phyloP scores from a whole-genome alignment of 164 flowering plant genomes.

The Aristolochia californica region DNA sequence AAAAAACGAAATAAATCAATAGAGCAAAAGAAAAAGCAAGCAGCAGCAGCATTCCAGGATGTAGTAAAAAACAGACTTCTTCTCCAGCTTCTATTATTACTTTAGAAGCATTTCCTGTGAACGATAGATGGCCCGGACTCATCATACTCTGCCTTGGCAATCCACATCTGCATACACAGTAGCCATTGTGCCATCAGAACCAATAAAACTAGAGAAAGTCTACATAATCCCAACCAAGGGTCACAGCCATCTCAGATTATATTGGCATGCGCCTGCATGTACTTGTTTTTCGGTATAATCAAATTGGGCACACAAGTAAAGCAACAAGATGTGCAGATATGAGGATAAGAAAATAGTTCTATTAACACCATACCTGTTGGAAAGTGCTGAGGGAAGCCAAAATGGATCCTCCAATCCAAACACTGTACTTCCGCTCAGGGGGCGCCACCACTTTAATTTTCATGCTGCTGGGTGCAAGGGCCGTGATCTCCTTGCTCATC shows the following conservation, averaged over 20 bases:
- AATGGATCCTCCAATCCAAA: constrained; percentile 83
- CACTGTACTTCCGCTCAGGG: constrained; percentile 81
- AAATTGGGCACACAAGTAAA: no score
- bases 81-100: neutral
- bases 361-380: constrained; percentile 43
- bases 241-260: no score
- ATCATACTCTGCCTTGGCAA: constrained; percentile 28
- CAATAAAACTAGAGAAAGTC: no score
- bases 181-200: no score
- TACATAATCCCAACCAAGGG: no score
- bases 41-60: constrained; percentile 4
- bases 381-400: constrained; percentile 82
- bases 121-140: constrained; percentile 35
- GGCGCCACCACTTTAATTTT: constrained; percentile 80
- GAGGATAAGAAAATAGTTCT: no score
- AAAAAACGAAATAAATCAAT: neutral
- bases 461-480: constrained; percentile 80
- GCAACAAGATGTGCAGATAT: no score
- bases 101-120: constrained; percentile 34
- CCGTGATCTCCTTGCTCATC: constrained; percentile 83
- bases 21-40: neutral
- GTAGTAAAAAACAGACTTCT: no score
- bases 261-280: no score
- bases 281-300: no score
- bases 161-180: constrained; percentile 27